Conservation (phyloP, 1,139 yeast genomes). For the Sugiyamaella pinicola region DNA sequence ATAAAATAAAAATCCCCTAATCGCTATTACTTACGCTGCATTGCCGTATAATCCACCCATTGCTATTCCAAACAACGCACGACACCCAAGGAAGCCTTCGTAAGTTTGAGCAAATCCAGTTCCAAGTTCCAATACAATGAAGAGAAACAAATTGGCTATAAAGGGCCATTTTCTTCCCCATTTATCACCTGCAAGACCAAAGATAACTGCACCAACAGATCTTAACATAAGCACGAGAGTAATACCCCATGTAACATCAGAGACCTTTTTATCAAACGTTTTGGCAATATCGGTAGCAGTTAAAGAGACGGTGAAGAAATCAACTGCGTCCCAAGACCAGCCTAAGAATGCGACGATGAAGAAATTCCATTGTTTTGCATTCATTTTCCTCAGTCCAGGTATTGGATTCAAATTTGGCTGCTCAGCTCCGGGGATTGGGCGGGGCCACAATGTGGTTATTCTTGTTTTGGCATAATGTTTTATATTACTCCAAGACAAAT, state of each 20-base stretch:
- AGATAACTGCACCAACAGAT: conserved; percentile 73
- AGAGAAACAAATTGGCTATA: conserved; percentile 53
- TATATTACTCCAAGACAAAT: conserved; percentile 30
- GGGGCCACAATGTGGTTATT: conserved; percentile 49
- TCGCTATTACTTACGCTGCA: conserved; percentile 48
- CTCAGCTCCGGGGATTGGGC: conserved; percentile 31
- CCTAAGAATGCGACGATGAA: conserved; percentile 65
- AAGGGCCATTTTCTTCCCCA: conserved; percentile 77
- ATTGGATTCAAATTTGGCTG: conserved; percentile 51
- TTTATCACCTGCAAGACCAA: conserved; percentile 67
- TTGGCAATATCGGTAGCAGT: conserved; percentile 59
- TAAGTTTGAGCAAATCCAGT: conserved; percentile 70
- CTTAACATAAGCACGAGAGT: conserved; percentile 78
- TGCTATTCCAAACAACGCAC: conserved; percentile 67
- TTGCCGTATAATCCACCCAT: conserved; percentile 75
- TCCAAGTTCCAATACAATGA: conserved; percentile 65
- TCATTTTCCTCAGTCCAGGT: conserved; percentile 52
- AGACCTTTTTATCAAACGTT: conserved; percentile 52
- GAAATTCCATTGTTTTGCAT: conserved; percentile 59
- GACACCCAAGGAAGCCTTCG: conserved; percentile 65
- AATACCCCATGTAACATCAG: conserved; percentile 75
- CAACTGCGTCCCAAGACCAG: conserved; percentile 83
- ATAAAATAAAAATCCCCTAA: background rate
- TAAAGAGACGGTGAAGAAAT: conserved; percentile 70
- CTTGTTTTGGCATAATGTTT: conserved; percentile 46